A percentile compares a stretch with the other conserved stretches of the same genome.
phyloP scores from a whole-genome alignment of 2,329 filamentous ascomycete genomes.

The Aspergillus quadricinctus region DNA sequence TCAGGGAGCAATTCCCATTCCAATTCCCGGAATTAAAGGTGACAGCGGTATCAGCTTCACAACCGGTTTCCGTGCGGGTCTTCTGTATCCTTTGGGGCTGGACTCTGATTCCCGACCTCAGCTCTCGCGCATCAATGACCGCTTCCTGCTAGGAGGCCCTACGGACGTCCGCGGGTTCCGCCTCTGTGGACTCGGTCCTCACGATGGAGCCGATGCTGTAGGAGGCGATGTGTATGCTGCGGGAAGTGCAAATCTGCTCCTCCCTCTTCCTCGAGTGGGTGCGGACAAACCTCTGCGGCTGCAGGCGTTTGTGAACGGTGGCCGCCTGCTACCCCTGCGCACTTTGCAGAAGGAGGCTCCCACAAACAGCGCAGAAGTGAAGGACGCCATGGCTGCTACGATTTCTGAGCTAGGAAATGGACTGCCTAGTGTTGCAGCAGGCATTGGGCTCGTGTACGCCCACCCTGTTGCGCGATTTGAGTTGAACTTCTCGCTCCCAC shows the following conservation, averaged over 20 bases:
- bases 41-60: constrained; percentile 78
- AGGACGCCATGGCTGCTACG: constrained; percentile 50
- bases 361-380: constrained; percentile 46
- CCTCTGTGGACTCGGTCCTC: constrained; percentile 80
- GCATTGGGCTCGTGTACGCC: constrained; percentile 87
- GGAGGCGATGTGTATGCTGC: constrained; percentile 92
- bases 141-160: constrained; percentile 90
- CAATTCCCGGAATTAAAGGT: constrained; percentile 63
- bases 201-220: constrained; percentile 78
- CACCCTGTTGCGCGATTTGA: constrained; percentile 92
- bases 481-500: constrained; percentile 86
- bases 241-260: constrained; percentile 76
- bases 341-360: constrained; percentile 47
- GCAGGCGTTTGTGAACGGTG: constrained; percentile 88
- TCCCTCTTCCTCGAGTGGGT: constrained; percentile 78
- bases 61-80: constrained; percentile 72
- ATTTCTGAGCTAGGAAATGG: constrained; percentile 68
- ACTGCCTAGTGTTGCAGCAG: constrained; percentile 78
- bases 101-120: constrained; percentile 52
- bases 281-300: constrained; percentile 79
- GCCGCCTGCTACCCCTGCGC: constrained; percentile 73
- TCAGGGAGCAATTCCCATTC: constrained; percentile 68
- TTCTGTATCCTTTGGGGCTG: constrained; percentile 76
- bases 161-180: constrained; percentile 94
- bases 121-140: constrained; percentile 82